A percentile compares a stretch with the other conserved stretches of the same genome.
Conservation (phyloP, 78 protist genomes). For the Dictyostelium capitatum region DNA sequence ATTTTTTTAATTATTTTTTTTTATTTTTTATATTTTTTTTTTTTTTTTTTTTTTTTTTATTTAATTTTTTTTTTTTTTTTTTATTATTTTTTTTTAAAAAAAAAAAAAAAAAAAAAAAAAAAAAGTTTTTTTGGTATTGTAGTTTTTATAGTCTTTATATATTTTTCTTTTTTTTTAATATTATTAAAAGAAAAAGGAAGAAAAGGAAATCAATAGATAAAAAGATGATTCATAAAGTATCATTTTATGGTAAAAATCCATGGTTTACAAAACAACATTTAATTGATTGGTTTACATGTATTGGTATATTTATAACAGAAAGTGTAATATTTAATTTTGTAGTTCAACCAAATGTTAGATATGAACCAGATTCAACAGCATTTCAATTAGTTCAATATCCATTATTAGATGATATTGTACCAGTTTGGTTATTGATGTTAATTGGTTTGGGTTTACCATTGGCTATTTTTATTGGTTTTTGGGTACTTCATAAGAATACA, state of each 20-base stretch:
- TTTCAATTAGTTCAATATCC: slow-evolving; percentile 59
- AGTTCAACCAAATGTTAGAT: slow-evolving; percentile 40
- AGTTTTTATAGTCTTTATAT: neutral
- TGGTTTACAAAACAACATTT: slow-evolving; percentile 62
- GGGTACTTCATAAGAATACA: neutral
- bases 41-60: too few relatives aligned
- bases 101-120: too few relatives aligned
- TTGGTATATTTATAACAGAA: slow-evolving; percentile 53
- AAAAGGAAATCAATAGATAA: neutral
- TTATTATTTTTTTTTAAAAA: too few relatives aligned
- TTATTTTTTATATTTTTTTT: too few relatives aligned
- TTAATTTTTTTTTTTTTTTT: too few relatives aligned
- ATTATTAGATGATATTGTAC: slow-evolving; percentile 48
- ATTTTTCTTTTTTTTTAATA: slow-evolving; percentile 31
- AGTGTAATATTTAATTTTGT: slow-evolving; percentile 32
- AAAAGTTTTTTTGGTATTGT: too few relatives aligned
- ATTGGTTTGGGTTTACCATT: slow-evolving; percentile 42
- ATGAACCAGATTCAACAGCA: slow-evolving; percentile 22
- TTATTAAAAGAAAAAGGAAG: neutral
- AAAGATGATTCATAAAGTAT: slow-evolving; percentile 68
- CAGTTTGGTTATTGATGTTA: slow-evolving; percentile 53
- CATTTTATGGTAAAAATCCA: slow-evolving; percentile 36
- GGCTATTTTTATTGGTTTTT: slow-evolving; percentile 25
- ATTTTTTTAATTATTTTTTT: too few relatives aligned
- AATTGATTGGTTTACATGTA: slow-evolving; percentile 48